These are phyloP conservation scores for Coemansia sp. DNA, from an alignment of 192 early-diverging fungal species.

Conservation along the genomic window DNA sequence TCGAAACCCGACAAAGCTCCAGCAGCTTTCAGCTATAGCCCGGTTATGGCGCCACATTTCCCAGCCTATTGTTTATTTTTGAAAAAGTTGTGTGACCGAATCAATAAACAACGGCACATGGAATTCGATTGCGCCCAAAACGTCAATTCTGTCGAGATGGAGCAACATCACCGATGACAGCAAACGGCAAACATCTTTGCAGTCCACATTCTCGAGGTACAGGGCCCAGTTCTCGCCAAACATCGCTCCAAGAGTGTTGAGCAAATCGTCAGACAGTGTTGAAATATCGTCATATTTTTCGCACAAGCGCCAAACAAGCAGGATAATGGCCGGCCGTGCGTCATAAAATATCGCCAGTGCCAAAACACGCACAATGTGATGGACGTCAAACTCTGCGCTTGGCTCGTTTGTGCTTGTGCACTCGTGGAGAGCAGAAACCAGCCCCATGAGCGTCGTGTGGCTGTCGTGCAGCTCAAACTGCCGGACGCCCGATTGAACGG, in stretches of 20 bases:
- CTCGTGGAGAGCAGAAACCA: constrained; percentile 20
- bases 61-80: not conserved
- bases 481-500: not conserved
- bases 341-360: constrained; percentile 33
- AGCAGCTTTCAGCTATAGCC: not conserved
- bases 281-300: not conserved
- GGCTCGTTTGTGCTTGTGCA: not conserved
- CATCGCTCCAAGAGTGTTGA: not conserved
- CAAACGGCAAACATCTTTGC: not conserved
- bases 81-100: constrained; percentile 1
- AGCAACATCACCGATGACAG: constrained; percentile 23
- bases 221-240: constrained; percentile 12
- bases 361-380: constrained; percentile 1
- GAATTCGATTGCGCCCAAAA: constrained; percentile 6
- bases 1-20: not conserved
- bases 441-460: constrained; percentile 14
- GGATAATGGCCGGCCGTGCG: constrained; percentile 13
- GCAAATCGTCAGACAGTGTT: not conserved
- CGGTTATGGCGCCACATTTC: not conserved
- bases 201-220: not conserved
- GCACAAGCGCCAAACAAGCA: constrained; percentile 20
- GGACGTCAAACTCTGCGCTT: not conserved
- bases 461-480: constrained; percentile 16
- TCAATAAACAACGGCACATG: constrained; percentile 10
- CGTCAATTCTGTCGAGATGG: constrained; percentile 17